Evolutionary conservation across 495 filamentous ascomycete species (phyloP).

Genomic region (Daldinia caldariorum): DNA sequence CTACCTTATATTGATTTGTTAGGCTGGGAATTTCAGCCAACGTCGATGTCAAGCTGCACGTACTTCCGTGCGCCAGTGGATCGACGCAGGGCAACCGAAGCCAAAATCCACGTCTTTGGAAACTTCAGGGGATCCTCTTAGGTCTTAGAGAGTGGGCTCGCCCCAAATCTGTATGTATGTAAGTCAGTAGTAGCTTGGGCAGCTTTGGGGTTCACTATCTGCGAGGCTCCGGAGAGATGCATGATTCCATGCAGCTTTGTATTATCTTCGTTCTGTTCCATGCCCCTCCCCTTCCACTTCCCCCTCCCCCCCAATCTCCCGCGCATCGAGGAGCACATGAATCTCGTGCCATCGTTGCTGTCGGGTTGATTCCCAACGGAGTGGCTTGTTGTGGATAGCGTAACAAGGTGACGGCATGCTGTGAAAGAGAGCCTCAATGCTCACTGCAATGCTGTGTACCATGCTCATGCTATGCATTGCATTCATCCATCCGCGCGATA

Average conservation of each 20-base stretch:
- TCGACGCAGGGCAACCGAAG: conserved; percentile 42
- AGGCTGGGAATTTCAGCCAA: conserved; percentile 23
- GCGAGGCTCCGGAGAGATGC: conserved; percentile 46
- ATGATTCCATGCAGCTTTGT: conserved; percentile 47
- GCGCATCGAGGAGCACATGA: conserved; percentile 32
- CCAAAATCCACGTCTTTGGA: conserved; percentile 47
- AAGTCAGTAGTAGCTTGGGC: conserved; percentile 14
- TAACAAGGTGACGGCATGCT: conserved; percentile 44
- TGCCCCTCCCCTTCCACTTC: conserved; percentile 8
- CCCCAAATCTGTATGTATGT: conserved; percentile 17
- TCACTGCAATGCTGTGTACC: conserved; percentile 48
- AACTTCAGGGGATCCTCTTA: conserved; percentile 28
- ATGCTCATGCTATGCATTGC: conserved; percentile 47
- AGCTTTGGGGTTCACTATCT: conserved; percentile 36
- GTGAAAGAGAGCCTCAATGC: conserved; percentile 50
- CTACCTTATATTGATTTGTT: not conserved
- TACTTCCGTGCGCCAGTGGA: conserved; percentile 42
- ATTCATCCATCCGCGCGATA: conserved; percentile 37
- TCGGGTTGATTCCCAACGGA: conserved; percentile 44
- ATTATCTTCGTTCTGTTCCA: conserved; percentile 28
- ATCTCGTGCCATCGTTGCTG: conserved; percentile 52
- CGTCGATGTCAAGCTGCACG: conserved; percentile 34
- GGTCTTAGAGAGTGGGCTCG: conserved; percentile 24
- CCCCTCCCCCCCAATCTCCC: conserved; percentile 10
- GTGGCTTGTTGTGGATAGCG: conserved; percentile 46